Percentiles rank a stretch among this genome's conserved stretches.
phyloP scores from a whole-genome alignment of 371 early-diverging fungal species.

The Batkoa obscura region DNA sequence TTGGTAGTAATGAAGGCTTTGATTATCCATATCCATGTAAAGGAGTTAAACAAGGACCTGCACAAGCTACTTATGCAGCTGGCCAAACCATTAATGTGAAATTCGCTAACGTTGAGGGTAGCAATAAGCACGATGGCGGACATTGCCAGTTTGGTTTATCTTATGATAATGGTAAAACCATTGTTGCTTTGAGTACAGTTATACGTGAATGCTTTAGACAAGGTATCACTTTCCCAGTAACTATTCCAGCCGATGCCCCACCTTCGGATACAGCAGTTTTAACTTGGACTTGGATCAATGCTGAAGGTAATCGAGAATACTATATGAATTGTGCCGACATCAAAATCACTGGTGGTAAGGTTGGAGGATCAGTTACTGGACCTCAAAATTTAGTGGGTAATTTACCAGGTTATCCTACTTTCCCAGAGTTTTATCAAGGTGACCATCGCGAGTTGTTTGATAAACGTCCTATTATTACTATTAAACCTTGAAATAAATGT shows the following conservation, averaged over 20 bases:
- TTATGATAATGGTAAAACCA: constrained; percentile 35
- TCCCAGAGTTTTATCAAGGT: constrained; percentile 10
- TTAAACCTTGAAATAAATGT: constrained; percentile 7
- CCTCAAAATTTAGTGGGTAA: constrained; percentile 5
- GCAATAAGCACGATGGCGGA: constrained; percentile 27
- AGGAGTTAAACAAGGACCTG: constrained; percentile 7
- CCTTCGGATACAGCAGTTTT: constrained; percentile 16
- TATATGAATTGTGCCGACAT: constrained; percentile 56
- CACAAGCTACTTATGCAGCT: constrained; percentile 10
- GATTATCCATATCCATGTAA: constrained; percentile 9
- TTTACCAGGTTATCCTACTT: constrained; percentile 6
- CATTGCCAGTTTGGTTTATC: constrained; percentile 48
- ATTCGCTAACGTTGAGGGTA: constrained; percentile 11
- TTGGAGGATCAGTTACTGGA: constrained; percentile 3
- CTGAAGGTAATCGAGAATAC: constrained; percentile 35
- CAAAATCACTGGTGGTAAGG: constrained; percentile 13
- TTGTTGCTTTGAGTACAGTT: constrained; percentile 32
- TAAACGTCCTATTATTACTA: constrained; percentile 15
- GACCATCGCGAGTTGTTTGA: constrained; percentile 16
- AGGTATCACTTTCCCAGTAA: constrained; percentile 16
- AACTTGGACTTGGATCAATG: constrained; percentile 49
- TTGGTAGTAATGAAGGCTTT: constrained; percentile 6
- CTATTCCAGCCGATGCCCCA: constrained; percentile 30
- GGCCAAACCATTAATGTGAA: constrained; percentile 14
- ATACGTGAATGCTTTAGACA: constrained; percentile 15